Percentiles rank a stretch among this genome's conserved stretches.
Evolutionary conservation across 139 green algal species (phyloP).

Genomic region (Chlorella sp.): DNA sequence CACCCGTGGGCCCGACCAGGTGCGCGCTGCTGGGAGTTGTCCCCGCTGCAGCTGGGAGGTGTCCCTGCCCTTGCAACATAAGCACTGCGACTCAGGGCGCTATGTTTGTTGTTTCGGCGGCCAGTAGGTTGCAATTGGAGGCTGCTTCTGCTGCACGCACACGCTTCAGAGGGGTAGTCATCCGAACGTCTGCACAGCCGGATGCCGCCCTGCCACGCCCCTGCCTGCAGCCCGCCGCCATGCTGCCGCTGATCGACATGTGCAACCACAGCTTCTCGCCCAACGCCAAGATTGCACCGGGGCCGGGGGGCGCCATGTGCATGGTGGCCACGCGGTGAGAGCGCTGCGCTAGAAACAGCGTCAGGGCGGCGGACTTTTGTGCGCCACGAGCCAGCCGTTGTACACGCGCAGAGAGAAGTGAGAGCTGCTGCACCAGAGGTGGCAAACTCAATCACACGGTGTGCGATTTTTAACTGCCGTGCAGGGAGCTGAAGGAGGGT

Average conservation of each 20-base stretch:
- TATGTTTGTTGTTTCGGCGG: neutral
- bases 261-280: conserved; percentile 78
- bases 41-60: too few relatives aligned
- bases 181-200: neutral
- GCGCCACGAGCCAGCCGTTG: neutral
- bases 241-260: conserved; percentile 89
- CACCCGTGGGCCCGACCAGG: conserved; percentile 57
- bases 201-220: neutral
- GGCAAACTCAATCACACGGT: too few relatives aligned
- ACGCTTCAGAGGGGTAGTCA: neutral
- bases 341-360: neutral
- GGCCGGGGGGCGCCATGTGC: neutral
- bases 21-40: neutral
- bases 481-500: conserved; percentile 39
- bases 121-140: neutral
- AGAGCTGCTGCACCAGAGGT: too few relatives aligned
- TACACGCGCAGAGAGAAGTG: neutral
- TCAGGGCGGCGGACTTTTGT: too few relatives aligned
- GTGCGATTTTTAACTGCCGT: neutral
- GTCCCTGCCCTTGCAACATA: neutral
- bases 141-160: neutral
- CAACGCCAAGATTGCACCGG: conserved; percentile 51
- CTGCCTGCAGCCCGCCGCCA: conserved; percentile 25
- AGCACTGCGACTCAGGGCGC: too few relatives aligned
- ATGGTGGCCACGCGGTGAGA: conserved; percentile 24